A percentile compares a stretch with the other conserved stretches of the same genome.
phyloP scores from a whole-genome alignment of 2,329 filamentous ascomycete genomes.

The Ceratocystis albifundus region DNA sequence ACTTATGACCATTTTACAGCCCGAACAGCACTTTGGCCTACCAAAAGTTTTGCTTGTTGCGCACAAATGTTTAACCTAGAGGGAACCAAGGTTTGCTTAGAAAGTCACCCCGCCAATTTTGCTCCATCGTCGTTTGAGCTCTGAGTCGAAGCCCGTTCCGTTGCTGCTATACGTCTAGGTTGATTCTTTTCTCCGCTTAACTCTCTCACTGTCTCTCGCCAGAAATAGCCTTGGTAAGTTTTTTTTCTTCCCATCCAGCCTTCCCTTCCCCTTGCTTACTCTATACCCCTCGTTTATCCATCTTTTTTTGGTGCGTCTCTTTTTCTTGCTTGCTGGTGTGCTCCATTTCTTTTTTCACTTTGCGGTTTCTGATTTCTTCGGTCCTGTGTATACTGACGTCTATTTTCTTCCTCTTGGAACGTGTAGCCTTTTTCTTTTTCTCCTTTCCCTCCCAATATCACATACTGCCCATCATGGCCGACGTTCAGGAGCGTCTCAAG shows the following conservation, averaged over 20 bases:
- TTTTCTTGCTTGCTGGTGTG: conserved; percentile 14
- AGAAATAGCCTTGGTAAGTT: conserved; percentile 19
- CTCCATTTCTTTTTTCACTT: conserved; percentile 24
- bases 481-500: conserved; percentile 49
- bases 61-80: conserved; percentile 17
- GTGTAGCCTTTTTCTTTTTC: conserved; percentile 22
- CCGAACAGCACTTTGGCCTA: conserved; percentile 4
- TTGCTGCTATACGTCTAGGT: conserved; percentile 13
- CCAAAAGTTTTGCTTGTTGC: conserved; percentile 11
- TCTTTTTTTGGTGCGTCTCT: conserved; percentile 15
- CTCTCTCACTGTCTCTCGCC: conserved; percentile 12
- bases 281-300: conserved; percentile 13
- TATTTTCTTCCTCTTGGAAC: conserved; percentile 25
- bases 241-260: conserved; percentile 13
- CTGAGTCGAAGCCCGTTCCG: conserved; percentile 10
- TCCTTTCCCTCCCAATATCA: conserved; percentile 25
- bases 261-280: background rate
- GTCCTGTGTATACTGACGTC: conserved; percentile 28
- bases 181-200: conserved; percentile 15
- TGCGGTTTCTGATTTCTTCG: conserved; percentile 25
- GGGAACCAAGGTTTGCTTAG: background rate
- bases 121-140: conserved; percentile 18
- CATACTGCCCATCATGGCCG: conserved; percentile 38
- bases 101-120: conserved; percentile 13
- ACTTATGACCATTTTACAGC: conserved; percentile 1